phyloP scores from a whole-genome alignment of 2,329 filamentous ascomycete species.

The Sphaceloma murrayae region DNA sequence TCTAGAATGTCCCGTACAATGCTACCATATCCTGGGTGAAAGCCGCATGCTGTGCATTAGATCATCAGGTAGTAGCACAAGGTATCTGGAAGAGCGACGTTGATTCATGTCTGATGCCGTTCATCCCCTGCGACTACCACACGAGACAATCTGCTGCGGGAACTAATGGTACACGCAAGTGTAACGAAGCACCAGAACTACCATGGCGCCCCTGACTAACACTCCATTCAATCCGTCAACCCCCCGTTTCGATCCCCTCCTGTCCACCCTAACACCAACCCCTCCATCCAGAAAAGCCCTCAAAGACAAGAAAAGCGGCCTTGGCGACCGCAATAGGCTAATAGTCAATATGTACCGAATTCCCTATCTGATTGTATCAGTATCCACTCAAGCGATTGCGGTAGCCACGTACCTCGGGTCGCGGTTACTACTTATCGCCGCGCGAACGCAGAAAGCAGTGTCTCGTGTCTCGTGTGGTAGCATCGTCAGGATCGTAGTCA shows the following conservation, averaged over 20 bases:
- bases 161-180: not conserved
- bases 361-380: not conserved
- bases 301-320: conserved; percentile 10
- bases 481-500: not conserved
- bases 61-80: too few relatives aligned
- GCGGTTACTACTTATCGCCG: not conserved
- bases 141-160: not conserved
- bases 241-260: not conserved
- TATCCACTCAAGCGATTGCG: not conserved
- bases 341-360: not conserved
- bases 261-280: conserved; percentile 5
- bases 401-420: conserved; percentile 2
- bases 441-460: not conserved
- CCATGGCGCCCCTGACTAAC: not conserved
- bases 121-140: conserved; percentile 3
- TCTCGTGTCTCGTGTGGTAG: conserved; percentile 4
- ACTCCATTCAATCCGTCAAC: too few relatives aligned
- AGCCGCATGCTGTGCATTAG: too few relatives aligned
- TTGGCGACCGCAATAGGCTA: not conserved
- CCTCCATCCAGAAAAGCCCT: not conserved
- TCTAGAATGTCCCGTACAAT: too few relatives aligned
- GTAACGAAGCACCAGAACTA: not conserved
- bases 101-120: not conserved
- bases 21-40: too few relatives aligned
- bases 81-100: not conserved